These are phyloP conservation scores for Ascocoryne sarcoides DNA, from an alignment of 2,329 filamentous ascomycete species.

Conservation along the genomic window DNA sequence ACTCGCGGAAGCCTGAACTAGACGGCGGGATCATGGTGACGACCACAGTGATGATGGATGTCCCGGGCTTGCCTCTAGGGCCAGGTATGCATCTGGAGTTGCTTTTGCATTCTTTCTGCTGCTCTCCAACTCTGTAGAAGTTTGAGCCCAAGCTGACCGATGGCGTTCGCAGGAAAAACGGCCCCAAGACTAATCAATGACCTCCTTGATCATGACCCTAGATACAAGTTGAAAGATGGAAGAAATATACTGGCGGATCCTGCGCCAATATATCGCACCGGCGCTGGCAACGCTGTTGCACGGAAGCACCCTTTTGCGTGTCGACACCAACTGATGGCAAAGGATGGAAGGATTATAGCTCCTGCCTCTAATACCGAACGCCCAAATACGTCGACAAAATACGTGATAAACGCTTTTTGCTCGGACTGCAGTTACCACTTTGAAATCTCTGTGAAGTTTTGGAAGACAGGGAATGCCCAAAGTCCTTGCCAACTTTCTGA, in stretches of 20 bases:
- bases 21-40: not conserved
- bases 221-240: constrained; percentile 28
- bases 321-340: constrained; percentile 49
- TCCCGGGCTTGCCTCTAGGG: no score
- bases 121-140: not conserved
- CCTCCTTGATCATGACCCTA: constrained; percentile 35
- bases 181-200: constrained; percentile 40
- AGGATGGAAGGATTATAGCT: constrained; percentile 44
- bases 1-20: not conserved
- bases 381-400: constrained; percentile 33
- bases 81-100: not conserved
- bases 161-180: constrained; percentile 36
- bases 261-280: constrained; percentile 43
- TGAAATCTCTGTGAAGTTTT: constrained; percentile 46
- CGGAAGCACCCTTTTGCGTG: constrained; percentile 38
- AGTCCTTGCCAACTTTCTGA: constrained; percentile 30
- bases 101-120: not conserved
- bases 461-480: constrained; percentile 29
- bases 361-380: constrained; percentile 31
- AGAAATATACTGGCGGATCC: constrained; percentile 46
- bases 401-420: constrained; percentile 53
- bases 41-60: not conserved
- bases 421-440: constrained; percentile 53
- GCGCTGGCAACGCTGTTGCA: constrained; percentile 16
- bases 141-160: constrained; percentile 9